Conservation (phyloP, 441 rosid species). For the Lepidium campestre region DNA sequence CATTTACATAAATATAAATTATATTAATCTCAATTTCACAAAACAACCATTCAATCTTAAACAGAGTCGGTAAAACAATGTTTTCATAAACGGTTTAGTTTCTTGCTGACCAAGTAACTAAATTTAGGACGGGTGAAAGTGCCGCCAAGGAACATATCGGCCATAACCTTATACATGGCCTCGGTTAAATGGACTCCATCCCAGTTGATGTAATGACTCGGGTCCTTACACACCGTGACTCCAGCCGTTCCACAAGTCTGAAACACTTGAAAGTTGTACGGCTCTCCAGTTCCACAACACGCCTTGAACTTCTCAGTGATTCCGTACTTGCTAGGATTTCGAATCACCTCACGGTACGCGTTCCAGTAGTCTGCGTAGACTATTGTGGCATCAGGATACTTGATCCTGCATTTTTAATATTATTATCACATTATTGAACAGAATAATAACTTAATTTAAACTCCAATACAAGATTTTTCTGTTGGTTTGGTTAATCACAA, state of each 20-base stretch:
- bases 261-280: constrained; percentile 58
- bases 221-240: constrained; percentile 42
- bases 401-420: constrained; percentile 19
- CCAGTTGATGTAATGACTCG: constrained; percentile 74
- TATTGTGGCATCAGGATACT: constrained; percentile 51
- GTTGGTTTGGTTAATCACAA: not conserved
- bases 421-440: not conserved
- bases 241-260: constrained; percentile 50
- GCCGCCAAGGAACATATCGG: constrained; percentile 60
- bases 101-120: constrained; percentile 38
- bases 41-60: not conserved
- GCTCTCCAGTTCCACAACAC: constrained; percentile 75
- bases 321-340: constrained; percentile 47
- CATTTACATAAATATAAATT: no score
- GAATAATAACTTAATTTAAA: not conserved
- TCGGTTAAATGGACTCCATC: constrained; percentile 97
- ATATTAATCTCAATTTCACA: no score
- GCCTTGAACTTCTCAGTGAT: constrained; percentile 68
- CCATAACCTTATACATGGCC: constrained; percentile 64
- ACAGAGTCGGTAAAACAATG: not conserved
- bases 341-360: constrained; percentile 53
- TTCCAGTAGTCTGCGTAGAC: constrained; percentile 73
- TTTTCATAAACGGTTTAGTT: constrained; percentile 9
- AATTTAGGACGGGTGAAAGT: constrained; percentile 58
- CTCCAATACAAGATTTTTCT: not conserved